Percentiles rank a stretch among this genome's conserved stretches.
Conservation (phyloP, 768 basidiomycete genomes). For the Suillus subalutaceus region DNA sequence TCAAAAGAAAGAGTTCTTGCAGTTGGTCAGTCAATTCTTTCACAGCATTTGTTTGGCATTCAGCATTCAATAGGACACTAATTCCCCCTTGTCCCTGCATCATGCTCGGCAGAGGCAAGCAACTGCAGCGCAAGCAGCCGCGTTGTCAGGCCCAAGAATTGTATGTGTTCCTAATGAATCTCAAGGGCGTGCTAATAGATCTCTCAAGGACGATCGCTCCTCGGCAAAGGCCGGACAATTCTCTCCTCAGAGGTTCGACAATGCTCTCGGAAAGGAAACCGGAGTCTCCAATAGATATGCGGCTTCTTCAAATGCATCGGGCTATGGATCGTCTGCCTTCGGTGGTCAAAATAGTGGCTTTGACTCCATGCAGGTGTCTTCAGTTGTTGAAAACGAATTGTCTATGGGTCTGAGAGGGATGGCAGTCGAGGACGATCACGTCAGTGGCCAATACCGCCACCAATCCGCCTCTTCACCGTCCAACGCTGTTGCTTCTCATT, state of each 20-base stretch:
- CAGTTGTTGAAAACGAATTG: conserved; percentile 55
- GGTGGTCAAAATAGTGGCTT: conserved; percentile 34
- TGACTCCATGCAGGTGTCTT: conserved; percentile 42
- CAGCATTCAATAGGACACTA: conserved; percentile 40
- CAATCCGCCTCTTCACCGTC: conserved; percentile 31
- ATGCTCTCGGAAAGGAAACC: conserved; percentile 44
- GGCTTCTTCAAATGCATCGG: conserved; percentile 44
- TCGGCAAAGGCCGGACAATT: conserved; percentile 50
- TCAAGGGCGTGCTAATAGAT: conserved; percentile 22
- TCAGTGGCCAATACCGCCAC: conserved; percentile 42
- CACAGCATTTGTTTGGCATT: conserved; percentile 12
- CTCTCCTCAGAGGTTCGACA: conserved; percentile 59
- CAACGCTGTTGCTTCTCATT: conserved; percentile 32
- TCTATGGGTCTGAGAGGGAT: conserved; percentile 62
- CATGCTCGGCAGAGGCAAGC: conserved; percentile 51
- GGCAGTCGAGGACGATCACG: conserved; percentile 58
- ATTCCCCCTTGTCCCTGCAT: conserved; percentile 45
- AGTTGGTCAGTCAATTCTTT: conserved; percentile 44
- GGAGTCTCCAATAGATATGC: conserved; percentile 43
- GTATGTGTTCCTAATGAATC: conserved; percentile 32
- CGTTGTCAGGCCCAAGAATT: conserved; percentile 43
- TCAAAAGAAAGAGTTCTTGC: conserved; percentile 51
- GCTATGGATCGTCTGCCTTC: conserved; percentile 36
- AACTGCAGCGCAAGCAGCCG: conserved; percentile 38
- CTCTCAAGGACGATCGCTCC: conserved; percentile 49